phyloP scores from a whole-genome alignment of 2,329 filamentous ascomycete species.

The Emericellopsis atlantica region DNA sequence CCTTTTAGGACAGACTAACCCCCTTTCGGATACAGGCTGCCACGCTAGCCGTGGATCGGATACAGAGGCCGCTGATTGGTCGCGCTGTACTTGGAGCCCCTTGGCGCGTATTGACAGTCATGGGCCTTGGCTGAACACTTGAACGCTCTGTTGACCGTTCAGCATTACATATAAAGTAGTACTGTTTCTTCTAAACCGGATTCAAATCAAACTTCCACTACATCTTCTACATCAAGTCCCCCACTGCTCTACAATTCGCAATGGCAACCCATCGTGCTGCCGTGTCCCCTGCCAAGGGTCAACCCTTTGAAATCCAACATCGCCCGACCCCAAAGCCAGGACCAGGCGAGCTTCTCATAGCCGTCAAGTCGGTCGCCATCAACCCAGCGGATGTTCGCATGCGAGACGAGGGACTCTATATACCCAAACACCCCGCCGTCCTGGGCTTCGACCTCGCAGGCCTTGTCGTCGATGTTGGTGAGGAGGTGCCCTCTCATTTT shows the following conservation, averaged over 20 bases:
- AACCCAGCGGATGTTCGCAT: conserved; percentile 32
- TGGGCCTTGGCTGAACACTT: too few relatives aligned
- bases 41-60: conserved; percentile 13
- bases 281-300: conserved; percentile 17
- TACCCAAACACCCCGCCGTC: conserved; percentile 25
- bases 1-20: conserved; percentile 1
- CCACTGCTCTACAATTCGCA: neutral
- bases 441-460: conserved; percentile 29
- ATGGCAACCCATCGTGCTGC: conserved; percentile 28
- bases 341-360: conserved; percentile 30
- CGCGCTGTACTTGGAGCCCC: neutral
- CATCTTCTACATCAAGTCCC: neutral
- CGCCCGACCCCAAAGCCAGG: conserved; percentile 30
- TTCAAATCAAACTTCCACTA: neutral
- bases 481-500: conserved; percentile 20
- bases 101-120: too few relatives aligned
- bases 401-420: conserved; percentile 27
- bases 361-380: conserved; percentile 31
- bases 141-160: neutral
- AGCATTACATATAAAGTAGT: neutral
- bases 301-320: conserved; percentile 20
- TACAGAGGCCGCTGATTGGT: conserved; percentile 13
- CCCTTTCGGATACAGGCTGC: neutral
- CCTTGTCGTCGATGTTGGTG: conserved; percentile 25
- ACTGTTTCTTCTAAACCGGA: neutral